Evolutionary conservation across 2,329 filamentous ascomycete species (phyloP).

Genomic region (Acephala macrosclerotiorum): DNA sequence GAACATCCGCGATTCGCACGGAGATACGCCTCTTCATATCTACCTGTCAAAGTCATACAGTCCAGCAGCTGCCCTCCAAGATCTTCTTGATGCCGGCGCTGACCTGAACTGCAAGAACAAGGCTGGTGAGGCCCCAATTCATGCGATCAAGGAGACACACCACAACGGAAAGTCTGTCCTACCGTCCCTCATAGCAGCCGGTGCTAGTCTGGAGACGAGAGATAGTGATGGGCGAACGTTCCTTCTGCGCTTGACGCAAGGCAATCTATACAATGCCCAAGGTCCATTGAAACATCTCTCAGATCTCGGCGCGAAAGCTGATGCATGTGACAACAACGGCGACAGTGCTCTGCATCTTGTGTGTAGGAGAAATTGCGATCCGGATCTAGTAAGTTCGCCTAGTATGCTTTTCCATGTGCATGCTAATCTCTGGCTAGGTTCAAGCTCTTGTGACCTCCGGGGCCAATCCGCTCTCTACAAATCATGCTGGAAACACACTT

Average conservation of each 20-base stretch:
- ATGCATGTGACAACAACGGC: slow-evolving; percentile 17
- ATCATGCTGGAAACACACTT: slow-evolving; percentile 19
- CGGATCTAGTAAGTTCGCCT: slow-evolving; percentile 6
- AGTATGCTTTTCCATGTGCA: background rate
- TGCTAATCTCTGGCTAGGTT: slow-evolving; percentile 2
- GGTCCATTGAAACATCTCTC: slow-evolving; percentile 20
- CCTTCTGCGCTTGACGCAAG: slow-evolving; percentile 9
- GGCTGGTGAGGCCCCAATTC: slow-evolving; percentile 18
- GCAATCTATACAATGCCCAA: background rate
- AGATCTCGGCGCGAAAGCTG: slow-evolving; percentile 23
- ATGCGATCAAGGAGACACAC: background rate
- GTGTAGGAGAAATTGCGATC: slow-evolving; percentile 8
- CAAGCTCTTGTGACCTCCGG: slow-evolving; percentile 23
- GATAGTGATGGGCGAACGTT: slow-evolving; percentile 23
- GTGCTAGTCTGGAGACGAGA: slow-evolving; percentile 24
- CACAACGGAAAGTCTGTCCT: background rate
- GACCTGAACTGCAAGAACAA: slow-evolving; percentile 16
- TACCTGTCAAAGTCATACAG: slow-evolving; percentile 8
- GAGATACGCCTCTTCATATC: slow-evolving; percentile 24
- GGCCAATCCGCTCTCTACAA: slow-evolving; percentile 15
- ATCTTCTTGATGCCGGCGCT: slow-evolving; percentile 21
- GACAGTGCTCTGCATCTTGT: slow-evolving; percentile 14
- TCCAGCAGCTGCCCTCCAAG: background rate
- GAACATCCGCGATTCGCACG: slow-evolving; percentile 22
- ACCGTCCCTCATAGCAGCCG: slow-evolving; percentile 14